phyloP scores from a whole-genome alignment of 805 yeast genomes.

The Pichia cabralensis region DNA sequence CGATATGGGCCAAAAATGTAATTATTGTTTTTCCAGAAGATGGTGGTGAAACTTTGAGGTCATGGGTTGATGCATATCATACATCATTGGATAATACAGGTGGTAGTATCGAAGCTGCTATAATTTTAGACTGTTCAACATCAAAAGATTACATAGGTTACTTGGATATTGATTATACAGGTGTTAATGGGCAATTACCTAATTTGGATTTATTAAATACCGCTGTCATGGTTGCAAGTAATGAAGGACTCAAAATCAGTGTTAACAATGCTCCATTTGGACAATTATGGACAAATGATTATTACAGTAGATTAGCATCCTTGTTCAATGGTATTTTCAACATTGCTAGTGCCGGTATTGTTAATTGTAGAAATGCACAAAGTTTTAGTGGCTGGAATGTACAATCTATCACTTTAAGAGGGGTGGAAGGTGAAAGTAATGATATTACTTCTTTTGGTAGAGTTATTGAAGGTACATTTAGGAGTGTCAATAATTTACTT shows the following conservation, averaged over 20 bases:
- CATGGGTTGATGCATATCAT: slow-evolving; percentile 95
- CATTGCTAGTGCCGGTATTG: slow-evolving; percentile 62
- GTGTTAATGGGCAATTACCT: slow-evolving; percentile 92
- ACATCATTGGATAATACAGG: slow-evolving; percentile 77
- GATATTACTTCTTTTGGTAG: slow-evolving; percentile 93
- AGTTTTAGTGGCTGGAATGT: slow-evolving; percentile 95
- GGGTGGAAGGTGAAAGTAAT: slow-evolving; percentile 38
- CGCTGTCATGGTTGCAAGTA: slow-evolving; percentile 61
- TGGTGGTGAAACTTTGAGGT: slow-evolving; percentile 54
- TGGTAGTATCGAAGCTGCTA: slow-evolving; percentile 87
- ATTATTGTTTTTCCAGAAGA: slow-evolving; percentile 76
- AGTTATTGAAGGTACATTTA: slow-evolving; percentile 73
- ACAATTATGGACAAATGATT: slow-evolving; percentile 37
- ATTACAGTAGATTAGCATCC: slow-evolving; percentile 46
- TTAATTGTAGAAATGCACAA: slow-evolving; percentile 56
- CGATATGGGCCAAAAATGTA: slow-evolving; percentile 92
- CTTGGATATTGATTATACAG: slow-evolving; percentile 71
- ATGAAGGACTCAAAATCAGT: slow-evolving; percentile 64
- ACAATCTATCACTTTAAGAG: slow-evolving; percentile 77
- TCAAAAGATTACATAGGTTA: slow-evolving; percentile 58
- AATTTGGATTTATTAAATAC: slow-evolving; percentile 83
- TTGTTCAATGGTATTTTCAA: slow-evolving; percentile 56
- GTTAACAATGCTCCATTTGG: slow-evolving; percentile 49
- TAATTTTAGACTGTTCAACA: slow-evolving; percentile 69
- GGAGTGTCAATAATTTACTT: slow-evolving; percentile 82